Base-by-base conservation (phyloP, 768 basidiomycete species). In the Pulveroboletus ravenelii region DNA sequence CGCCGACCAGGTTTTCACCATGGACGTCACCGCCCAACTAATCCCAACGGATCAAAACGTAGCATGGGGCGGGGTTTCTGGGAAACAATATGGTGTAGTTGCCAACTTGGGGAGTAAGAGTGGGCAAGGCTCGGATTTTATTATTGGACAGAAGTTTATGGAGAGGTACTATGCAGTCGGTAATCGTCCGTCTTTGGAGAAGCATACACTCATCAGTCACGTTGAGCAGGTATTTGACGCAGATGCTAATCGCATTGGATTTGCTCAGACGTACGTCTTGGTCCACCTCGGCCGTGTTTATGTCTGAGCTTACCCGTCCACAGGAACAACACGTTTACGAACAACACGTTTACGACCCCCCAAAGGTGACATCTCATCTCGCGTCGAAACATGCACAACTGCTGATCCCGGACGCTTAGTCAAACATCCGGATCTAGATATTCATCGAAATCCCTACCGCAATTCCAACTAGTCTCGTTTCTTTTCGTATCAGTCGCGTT, bases 191-290 rank as follows among this genome's bases (percentile, higher is more conserved):
- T 31, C 23, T 35, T 35, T 29, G 30, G 32, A 10, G 25, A 42
- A 31, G 17, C 18, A 18, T 35, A 8, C 3, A 2, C 12, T 41
- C 12, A 30, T 9, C 20, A 35, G 34, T n/a, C 5, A 0, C 13
- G 29, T 32, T 34, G 40, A 36, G 6, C 25, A 62, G 62, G 53
- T 62, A 3, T 64, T 64, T 17, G 61, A 64, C 36, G 12, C 44
- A 15, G 62, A 63, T 13, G 48, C 48, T 1, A 48, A 51, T 9
- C 59, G 48, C 2, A 41, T 62, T 41, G 62, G 62, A n/a, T 61
- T 61, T 43, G 65, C 46, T 17, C 40, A 55, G 50, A 64, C 59
- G 62, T 64, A 13, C 56, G 61, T 58, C n/a, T 14, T 32, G 3
- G 8, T 46, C 2, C 3, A 2, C 38, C 17, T 35, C 31, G 13